Conservation (phyloP, 305 asterid genomes). For the Fraxinus sp. region DNA sequence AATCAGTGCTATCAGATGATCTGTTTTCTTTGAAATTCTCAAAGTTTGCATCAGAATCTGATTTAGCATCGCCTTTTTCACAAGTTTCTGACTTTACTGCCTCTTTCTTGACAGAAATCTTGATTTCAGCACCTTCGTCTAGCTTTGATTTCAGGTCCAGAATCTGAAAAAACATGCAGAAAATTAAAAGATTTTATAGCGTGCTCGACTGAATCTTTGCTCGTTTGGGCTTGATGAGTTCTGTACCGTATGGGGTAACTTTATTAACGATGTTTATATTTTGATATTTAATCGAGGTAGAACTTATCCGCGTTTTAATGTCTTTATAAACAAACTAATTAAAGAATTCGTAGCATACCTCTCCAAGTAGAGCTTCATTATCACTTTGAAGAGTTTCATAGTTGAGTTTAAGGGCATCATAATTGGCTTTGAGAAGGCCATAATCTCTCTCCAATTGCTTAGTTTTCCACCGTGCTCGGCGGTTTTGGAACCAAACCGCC, state of each 20-base stretch:
- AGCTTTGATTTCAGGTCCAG: conserved; percentile 59
- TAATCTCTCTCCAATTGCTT: conserved; percentile 86
- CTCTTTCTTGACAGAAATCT: conserved; percentile 51
- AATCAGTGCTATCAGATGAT: conserved; percentile 65
- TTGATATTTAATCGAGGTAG: too few relatives aligned
- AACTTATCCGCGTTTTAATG: too few relatives aligned
- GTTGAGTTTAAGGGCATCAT: conserved; percentile 57
- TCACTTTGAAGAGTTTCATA: conserved; percentile 53
- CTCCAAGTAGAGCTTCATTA: conserved; percentile 55
- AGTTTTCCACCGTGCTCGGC: conserved; percentile 65
- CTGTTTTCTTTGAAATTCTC: conserved; percentile 33
- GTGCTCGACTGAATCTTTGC: too few relatives aligned
- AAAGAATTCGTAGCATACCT: conserved; percentile 35
- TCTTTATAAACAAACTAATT: too few relatives aligned
- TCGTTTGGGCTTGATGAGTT: too few relatives aligned
- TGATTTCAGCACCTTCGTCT: conserved; percentile 36
- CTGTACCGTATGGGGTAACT: too few relatives aligned
- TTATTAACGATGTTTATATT: too few relatives aligned
- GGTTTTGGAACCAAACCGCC: conserved; percentile 94
- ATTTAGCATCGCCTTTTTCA: conserved; percentile 20
- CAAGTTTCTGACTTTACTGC: conserved; percentile 40
- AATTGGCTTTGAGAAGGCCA: conserved; percentile 63
- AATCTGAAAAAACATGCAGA: conserved; percentile 31
- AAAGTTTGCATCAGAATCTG: conserved; percentile 28
- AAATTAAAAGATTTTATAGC: neutral